Evolutionary conservation across 2,329 filamentous ascomycete species (phyloP).

Genomic region (Conoideocrella luteorostrata): DNA sequence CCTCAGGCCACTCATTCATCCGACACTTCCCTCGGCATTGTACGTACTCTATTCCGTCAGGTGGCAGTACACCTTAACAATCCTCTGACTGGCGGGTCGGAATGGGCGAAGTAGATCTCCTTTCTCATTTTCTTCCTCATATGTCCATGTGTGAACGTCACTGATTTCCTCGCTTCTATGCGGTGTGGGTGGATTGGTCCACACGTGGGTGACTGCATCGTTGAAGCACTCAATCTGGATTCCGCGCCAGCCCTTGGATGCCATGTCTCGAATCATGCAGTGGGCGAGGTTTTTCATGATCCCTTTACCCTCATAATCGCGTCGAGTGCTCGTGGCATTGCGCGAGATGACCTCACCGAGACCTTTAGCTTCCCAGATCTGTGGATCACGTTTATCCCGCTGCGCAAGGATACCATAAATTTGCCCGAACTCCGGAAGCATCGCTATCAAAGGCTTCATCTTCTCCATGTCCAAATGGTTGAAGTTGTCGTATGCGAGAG

Average conservation of each 20-base stretch:
- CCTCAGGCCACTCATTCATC: no score
- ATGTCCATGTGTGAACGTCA: constrained; percentile 6
- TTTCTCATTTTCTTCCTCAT: not conserved
- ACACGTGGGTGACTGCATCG: constrained; percentile 20
- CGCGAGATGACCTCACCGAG: constrained; percentile 19
- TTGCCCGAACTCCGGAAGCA: no score
- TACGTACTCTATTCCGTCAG: no score
- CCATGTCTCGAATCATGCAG: constrained; percentile 16
- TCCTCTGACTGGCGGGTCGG: no score
- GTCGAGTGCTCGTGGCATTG: constrained; percentile 20
- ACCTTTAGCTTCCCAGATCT: constrained; percentile 18
- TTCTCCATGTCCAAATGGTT: no score
- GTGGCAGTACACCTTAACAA: no score
- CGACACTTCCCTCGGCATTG: no score
- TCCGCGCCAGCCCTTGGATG: constrained; percentile 16
- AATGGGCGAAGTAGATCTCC: no score
- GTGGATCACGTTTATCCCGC: no score
- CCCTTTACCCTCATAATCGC: constrained; percentile 19
- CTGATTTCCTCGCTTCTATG: constrained; percentile 13
- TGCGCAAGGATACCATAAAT: no score
- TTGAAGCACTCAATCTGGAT: constrained; percentile 20
- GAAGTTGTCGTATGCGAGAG: no score
- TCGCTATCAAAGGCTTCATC: no score
- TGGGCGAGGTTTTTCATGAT: constrained; percentile 19
- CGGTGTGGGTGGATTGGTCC: constrained; percentile 19